Base-by-base conservation (phyloP, 1,284 basidiomycete species). In the Laetiporus sulphureus region DNA sequence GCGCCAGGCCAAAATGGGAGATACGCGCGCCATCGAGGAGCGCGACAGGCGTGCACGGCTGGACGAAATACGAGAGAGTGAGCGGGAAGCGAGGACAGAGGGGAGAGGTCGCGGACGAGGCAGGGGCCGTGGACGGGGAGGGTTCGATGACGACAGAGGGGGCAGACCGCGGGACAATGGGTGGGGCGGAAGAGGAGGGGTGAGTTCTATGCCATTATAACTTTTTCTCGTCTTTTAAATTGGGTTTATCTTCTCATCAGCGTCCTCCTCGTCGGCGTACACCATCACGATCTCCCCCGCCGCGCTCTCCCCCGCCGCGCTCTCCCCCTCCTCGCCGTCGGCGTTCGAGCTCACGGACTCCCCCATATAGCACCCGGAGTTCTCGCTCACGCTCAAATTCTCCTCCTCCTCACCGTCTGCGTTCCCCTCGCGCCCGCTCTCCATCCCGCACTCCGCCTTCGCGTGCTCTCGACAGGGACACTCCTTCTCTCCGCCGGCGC, bases 1-100 rank as follows among this genome's bases (percentile, higher is more conserved):
- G 73, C 74, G 89, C 22, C 72, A 72, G 45, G 77, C 79, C n/a
- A 72, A 79, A 36, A 81, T 84, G 52, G 80, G 76, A 44, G 88
- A 88, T 49, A 71, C 73, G 12, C 71, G 77, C 12, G 77, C 79
- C 5, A 68, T 91, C 34, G 77, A 79, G 38, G 86, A 89, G 59
- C 68, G 80, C 42, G 79, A 86, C 56, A 70, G 85, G 39, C 69
- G 86, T 25, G 65, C 68, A 29, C 70, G 81, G 16, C 60, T 86
- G 13, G 83, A 89, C 50, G 84, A 88, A 47, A 71, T 84, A 38
- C 66, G 77, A 38, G n/a, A n/a, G n/a, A n/a, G n/a, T n/a, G 74
- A 77, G 32, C 61, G 68, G 22, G 79, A 77, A 44, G 64, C 76
- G 38, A 65, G 21, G 15, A 20, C 67, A 2, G 65, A 75, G 27